A percentile compares a stretch with the other conserved stretches of the same genome.
Evolutionary conservation across 2,329 filamentous ascomycete genomes (phyloP).

Genomic region (Camptophora hylomeconis): DNA sequence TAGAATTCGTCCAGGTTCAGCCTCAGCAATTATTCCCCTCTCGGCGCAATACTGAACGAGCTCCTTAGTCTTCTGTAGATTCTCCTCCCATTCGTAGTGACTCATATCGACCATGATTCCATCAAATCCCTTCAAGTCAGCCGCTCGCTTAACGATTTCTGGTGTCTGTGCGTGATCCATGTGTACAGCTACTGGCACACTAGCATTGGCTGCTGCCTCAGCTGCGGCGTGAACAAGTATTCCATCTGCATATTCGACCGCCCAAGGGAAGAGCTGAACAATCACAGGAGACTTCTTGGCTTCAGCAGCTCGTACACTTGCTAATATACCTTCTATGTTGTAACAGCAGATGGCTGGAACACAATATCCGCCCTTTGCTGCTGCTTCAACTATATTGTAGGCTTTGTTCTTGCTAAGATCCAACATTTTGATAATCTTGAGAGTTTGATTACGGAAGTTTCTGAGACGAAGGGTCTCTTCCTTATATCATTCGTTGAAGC

Average conservation of each 20-base stretch:
- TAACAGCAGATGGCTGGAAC: slow-evolving; percentile 26
- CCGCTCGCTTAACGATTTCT: slow-evolving; percentile 47
- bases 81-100: slow-evolving; percentile 58
- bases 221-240: slow-evolving; percentile 44
- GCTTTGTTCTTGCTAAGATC: slow-evolving; percentile 14
- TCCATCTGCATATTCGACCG: slow-evolving; percentile 50
- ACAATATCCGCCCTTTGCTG: slow-evolving; percentile 16
- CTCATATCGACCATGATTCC: slow-evolving; percentile 69
- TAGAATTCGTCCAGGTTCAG: slow-evolving; percentile 59
- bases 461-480: too few relatives aligned
- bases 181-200: slow-evolving; percentile 50
- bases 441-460: too few relatives aligned
- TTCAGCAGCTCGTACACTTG: slow-evolving; percentile 56
- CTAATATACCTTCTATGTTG: slow-evolving; percentile 59
- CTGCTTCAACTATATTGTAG: slow-evolving; percentile 18
- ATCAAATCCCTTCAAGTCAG: slow-evolving; percentile 51
- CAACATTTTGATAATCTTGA: slow-evolving; percentile 3
- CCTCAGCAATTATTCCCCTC: slow-evolving; percentile 55
- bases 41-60: slow-evolving; percentile 51
- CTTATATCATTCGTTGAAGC: too few relatives aligned
- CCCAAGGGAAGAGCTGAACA: slow-evolving; percentile 65
- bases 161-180: slow-evolving; percentile 55
- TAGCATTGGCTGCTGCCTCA: slow-evolving; percentile 42
- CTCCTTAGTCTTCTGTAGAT: slow-evolving; percentile 50
- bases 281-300: slow-evolving; percentile 54